These are phyloP conservation scores for Pichia inconspicua DNA, from an alignment of 1,139 yeast species.

Conservation along the genomic window DNA sequence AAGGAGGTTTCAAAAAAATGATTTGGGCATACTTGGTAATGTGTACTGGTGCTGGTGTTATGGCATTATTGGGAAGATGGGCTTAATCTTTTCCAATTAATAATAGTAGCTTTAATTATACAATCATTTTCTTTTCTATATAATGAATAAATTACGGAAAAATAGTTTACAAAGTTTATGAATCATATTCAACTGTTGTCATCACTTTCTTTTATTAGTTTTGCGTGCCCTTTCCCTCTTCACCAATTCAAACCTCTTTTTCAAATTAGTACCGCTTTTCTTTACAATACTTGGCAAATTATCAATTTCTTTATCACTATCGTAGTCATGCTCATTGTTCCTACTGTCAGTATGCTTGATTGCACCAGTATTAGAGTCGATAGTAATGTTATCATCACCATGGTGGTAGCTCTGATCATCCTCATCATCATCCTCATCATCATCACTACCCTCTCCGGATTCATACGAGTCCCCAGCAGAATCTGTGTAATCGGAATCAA, in stretches of 20 bases:
- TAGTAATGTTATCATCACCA: not conserved
- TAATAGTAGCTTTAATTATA: too few species aligned
- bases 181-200: too few species aligned
- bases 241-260: not conserved
- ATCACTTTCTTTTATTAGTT: not conserved
- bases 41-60: constrained; percentile 69
- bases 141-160: too few species aligned
- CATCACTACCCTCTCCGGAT: constrained; percentile 6
- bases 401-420: constrained; percentile 7
- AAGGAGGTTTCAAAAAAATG: constrained; percentile 35
- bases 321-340: not conserved
- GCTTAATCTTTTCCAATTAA: constrained; percentile 34
- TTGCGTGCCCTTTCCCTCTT: not conserved
- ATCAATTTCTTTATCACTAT: not conserved
- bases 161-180: too few species aligned
- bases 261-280: not conserved
- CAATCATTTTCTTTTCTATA: not conserved
- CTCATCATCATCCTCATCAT: constrained; percentile 5
- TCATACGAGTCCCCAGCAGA: constrained; percentile 1
- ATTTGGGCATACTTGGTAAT: constrained; percentile 35
- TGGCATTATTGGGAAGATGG: constrained; percentile 87
- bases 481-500: constrained; percentile 3
- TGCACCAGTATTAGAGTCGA: not conserved
- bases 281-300: constrained; percentile 1
- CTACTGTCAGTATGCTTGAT: not conserved